Conservation (phyloP, 306 rosid genomes). For the Vigna hirtella region DNA sequence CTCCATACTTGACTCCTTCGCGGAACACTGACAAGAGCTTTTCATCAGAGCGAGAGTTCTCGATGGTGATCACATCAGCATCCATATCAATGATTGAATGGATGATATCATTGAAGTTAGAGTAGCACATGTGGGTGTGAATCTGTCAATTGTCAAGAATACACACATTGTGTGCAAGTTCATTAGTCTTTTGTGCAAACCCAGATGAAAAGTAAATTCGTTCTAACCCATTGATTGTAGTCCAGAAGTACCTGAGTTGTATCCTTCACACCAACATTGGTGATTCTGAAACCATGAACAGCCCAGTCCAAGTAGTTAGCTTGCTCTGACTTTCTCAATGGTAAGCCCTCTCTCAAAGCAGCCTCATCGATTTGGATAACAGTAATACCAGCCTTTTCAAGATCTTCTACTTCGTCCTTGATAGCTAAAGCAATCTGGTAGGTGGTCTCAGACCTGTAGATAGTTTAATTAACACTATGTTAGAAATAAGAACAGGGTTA, state of each 20-base stretch:
- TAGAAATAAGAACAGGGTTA: conserved; percentile 14
- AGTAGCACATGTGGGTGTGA: conserved; percentile 98
- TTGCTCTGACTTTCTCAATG: conserved; percentile 89
- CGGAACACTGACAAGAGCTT: conserved; percentile 95
- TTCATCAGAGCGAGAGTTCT: conserved; percentile 96
- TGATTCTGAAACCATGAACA: conserved; percentile 89
- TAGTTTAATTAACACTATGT: conserved; percentile 15
- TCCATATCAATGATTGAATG: conserved; percentile 93
- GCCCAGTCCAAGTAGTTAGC: conserved; percentile 92
- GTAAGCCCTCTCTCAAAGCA: conserved; percentile 89
- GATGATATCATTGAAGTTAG: conserved; percentile 93
- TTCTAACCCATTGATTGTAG: background rate
- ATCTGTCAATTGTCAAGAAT: conserved; percentile 54
- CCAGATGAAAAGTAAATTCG: background rate
- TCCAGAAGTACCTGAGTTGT: conserved; percentile 75
- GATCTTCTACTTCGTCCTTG: conserved; percentile 95
- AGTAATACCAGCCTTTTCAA: conserved; percentile 73
- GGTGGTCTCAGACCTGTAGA: conserved; percentile 74
- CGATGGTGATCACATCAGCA: conserved; percentile 94
- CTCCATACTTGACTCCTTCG: conserved; percentile 93
- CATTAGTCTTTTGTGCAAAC: background rate
- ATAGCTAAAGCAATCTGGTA: conserved; percentile 93
- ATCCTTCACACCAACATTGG: conserved; percentile 78
- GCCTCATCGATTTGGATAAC: conserved; percentile 95
- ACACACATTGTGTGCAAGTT: background rate